phyloP scores from a whole-genome alignment of 768 basidiomycete species.

The Pholiota conissans region DNA sequence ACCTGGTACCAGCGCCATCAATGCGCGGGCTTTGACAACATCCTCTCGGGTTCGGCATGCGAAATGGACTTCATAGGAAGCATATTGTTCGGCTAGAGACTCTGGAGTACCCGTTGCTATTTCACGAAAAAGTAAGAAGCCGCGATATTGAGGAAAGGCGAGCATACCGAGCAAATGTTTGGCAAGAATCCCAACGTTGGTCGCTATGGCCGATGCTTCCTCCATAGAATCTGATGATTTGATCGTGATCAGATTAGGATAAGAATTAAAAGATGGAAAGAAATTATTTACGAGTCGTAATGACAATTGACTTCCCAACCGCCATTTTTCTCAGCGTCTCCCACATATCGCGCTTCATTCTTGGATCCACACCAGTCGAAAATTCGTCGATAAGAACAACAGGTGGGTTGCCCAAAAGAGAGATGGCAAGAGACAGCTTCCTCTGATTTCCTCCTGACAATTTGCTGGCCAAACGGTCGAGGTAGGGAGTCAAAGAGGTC shows the following conservation, averaged over 20 bases:
- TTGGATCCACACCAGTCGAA: constrained; percentile 81
- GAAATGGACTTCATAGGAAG: constrained; percentile 56
- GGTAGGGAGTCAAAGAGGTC: constrained; percentile 58
- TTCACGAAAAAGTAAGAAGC: neutral
- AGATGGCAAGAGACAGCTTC: constrained; percentile 74
- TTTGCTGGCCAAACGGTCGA: constrained; percentile 69
- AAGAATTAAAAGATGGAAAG: neutral
- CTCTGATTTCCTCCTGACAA: constrained; percentile 80
- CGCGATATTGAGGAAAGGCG: neutral
- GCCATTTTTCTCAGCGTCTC: constrained; percentile 62
- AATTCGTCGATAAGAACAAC: constrained; percentile 83
- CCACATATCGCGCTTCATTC: constrained; percentile 86
- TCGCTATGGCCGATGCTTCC: constrained; percentile 25
- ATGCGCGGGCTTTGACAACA: constrained; percentile 38
- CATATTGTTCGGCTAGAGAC: constrained; percentile 18
- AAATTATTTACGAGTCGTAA: constrained; percentile 65
- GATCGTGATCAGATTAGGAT: neutral
- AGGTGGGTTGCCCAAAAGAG: constrained; percentile 54
- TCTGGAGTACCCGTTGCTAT: constrained; percentile 12
- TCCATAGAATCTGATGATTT: constrained; percentile 23
- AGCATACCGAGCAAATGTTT: constrained; percentile 21
- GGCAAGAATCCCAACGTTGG: constrained; percentile 23
- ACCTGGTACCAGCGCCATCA: constrained; percentile 55
- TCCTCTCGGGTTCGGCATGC: constrained; percentile 51
- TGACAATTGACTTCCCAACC: constrained; percentile 64